Evolutionary conservation across 805 yeast species (phyloP).

Genomic region (Metschnikowia hibisci): DNA sequence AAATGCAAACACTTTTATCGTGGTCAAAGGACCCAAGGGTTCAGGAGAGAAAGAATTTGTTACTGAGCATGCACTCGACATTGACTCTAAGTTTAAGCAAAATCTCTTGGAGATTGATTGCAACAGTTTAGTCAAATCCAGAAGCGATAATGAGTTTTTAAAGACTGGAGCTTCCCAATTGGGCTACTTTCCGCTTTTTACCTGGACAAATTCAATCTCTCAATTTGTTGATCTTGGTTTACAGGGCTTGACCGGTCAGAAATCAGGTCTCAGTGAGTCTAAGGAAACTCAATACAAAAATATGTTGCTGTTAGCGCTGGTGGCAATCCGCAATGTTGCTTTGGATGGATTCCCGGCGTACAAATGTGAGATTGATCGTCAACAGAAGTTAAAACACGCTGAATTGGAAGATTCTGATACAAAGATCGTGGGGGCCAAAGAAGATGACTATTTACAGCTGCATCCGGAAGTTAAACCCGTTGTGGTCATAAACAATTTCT

Average conservation of each 20-base stretch:
- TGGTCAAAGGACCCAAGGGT: constrained; percentile 90
- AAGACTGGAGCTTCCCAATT: constrained; percentile 66
- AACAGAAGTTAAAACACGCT: constrained; percentile 12
- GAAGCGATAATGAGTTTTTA: constrained; percentile 69
- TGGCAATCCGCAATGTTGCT: constrained; percentile 68
- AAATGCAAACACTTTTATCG: constrained; percentile 84
- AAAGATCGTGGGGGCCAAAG: constrained; percentile 45
- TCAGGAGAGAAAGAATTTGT: constrained; percentile 88
- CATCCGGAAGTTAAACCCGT: constrained; percentile 86
- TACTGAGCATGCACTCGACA: constrained; percentile 57
- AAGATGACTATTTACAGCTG: constrained; percentile 78
- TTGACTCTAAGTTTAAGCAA: constrained; percentile 37
- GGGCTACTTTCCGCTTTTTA: constrained; percentile 91
- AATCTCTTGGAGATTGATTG: constrained; percentile 75
- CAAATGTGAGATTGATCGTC: constrained; percentile 21
- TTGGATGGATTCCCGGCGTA: constrained; percentile 30
- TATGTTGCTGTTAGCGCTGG: constrained; percentile 67
- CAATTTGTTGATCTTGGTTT: constrained; percentile 78
- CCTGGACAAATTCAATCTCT: constrained; percentile 83
- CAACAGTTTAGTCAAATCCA: constrained; percentile 64
- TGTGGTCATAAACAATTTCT: constrained; percentile 73
- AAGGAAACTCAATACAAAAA: constrained; percentile 78
- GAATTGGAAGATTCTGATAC: constrained; percentile 17
- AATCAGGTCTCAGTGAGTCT: constrained; percentile 81
- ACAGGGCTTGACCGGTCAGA: constrained; percentile 91